Percentiles rank a stretch among this genome's conserved stretches.
Evolutionary conservation across 345 rosid species (phyloP).

Genomic region (Sonneratia alba): DNA sequence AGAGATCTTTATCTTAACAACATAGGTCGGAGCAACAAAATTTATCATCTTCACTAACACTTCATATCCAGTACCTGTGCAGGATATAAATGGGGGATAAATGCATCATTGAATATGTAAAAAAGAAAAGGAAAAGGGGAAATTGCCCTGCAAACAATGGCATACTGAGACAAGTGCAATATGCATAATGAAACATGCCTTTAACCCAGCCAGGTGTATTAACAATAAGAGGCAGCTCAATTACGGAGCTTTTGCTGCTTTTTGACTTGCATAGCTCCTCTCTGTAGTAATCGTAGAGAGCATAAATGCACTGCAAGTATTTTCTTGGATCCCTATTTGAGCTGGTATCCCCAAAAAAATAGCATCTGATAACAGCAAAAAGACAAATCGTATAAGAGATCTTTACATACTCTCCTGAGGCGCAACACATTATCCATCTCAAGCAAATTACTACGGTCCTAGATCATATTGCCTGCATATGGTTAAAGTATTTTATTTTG

Average conservation of each 20-base stretch:
- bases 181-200: slow-evolving; percentile 32
- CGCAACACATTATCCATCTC: not conserved
- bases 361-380: slow-evolving; percentile 36
- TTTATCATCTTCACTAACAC: slow-evolving; percentile 63
- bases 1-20: slow-evolving; percentile 76
- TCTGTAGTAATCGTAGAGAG: slow-evolving; percentile 52
- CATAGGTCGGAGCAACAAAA: slow-evolving; percentile 64
- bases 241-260: slow-evolving; percentile 23
- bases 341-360: slow-evolving; percentile 85
- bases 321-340: slow-evolving; percentile 72
- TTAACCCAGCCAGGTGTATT: slow-evolving; percentile 98
- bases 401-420: not conserved
- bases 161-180: not conserved
- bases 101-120: not conserved
- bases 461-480: not conserved
- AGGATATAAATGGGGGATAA: slow-evolving; percentile 7
- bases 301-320: slow-evolving; percentile 52
- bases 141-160: not conserved
- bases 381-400: not conserved
- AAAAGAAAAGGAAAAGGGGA: not conserved
- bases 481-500: not conserved
- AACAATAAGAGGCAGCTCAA: slow-evolving; percentile 65
- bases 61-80: slow-evolving; percentile 84
- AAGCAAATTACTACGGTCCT: not conserved
- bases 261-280: slow-evolving; percentile 30